phyloP scores from a whole-genome alignment of 192 early-diverging fungal species.

The Coemansia sp. region DNA sequence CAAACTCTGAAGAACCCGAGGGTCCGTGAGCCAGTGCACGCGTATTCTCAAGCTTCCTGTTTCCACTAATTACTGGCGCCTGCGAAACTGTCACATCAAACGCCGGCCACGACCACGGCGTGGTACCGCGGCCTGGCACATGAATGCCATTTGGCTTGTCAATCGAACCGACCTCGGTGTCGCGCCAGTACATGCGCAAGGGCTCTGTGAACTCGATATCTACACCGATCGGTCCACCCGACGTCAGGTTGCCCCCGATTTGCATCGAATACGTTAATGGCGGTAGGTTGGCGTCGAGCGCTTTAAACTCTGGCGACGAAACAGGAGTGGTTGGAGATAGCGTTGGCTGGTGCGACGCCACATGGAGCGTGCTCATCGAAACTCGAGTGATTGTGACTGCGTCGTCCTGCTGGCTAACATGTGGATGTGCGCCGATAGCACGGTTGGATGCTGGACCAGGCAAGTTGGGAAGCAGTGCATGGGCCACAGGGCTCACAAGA shows the following conservation, averaged over 20 bases:
- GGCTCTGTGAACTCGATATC: slow-evolving; percentile 49
- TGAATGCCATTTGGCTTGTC: slow-evolving; percentile 20
- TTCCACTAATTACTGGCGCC: neutral
- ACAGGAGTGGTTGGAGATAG: neutral
- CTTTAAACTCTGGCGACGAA: slow-evolving; percentile 4
- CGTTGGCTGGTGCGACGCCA: neutral
- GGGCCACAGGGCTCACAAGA: too few species aligned
- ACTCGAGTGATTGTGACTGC: slow-evolving; percentile 19
- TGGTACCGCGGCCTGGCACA: slow-evolving; percentile 30
- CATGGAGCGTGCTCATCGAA: slow-evolving; percentile 20
- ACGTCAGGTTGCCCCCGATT: slow-evolving; percentile 35
- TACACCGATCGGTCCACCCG: slow-evolving; percentile 43
- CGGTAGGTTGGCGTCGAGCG: slow-evolving; percentile 10
- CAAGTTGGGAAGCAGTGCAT: too few species aligned
- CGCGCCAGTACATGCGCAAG: slow-evolving; percentile 39
- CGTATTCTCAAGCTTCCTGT: slow-evolving; percentile 12
- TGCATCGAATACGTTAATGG: slow-evolving; percentile 30
- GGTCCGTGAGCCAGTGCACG: neutral
- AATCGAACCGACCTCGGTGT: slow-evolving; percentile 31
- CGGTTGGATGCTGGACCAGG: neutral
- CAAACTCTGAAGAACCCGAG: neutral
- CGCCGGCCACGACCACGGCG: slow-evolving; percentile 39
- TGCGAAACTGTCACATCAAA: slow-evolving; percentile 26
- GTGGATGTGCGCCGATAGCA: neutral
- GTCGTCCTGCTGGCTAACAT: neutral